Base-by-base conservation (phyloP, 345 rosid species). In the rapeseed (Brassica napus) region DNA sequence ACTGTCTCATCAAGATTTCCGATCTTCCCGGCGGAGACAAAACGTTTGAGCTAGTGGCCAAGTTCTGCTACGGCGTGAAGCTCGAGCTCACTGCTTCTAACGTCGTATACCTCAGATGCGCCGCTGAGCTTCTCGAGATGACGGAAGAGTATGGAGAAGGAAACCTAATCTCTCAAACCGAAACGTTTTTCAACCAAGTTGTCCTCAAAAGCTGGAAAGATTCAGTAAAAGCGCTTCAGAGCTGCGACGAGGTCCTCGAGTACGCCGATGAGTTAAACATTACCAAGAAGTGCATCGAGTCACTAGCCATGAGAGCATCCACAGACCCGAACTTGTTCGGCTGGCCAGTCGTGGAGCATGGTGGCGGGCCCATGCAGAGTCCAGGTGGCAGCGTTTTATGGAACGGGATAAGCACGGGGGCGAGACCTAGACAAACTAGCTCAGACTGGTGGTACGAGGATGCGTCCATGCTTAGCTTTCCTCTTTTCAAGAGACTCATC, bases 381-480 rank as follows among this genome's bases (percentile, higher is more conserved):
- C 98, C 98, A 5, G 98, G 98, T 30, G 99, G 97, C 39, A 92
- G 93, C 44, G 90, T 95, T 68, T 80, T 95, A 69, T 95, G 99
- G 99, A 95, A 93, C 28, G 99, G 98, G 82, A 95, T 95, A 81
- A 95, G 94, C 84, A 93, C 97, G 1, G 98, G 97, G 55, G 97
- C 97, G 61, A 86, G 93, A 82, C 90, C 91, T 10, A 91, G 84
- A 84, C 83, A 87, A 52, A 76, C 90, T 32, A 90, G 92, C 74
- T 85, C 90, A 31, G 98, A 90, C 76, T 95, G 99, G 98, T 95
- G 99, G 99, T 93, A 91, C 11, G 97, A 93, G 73, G 99, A 95
- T 84, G 97, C 82, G 52, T 89, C 97, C 0, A 86, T 83, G 57
- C 82, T 93, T 78, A 93, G 96, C 72, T 87, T 90, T 72, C 83